Evolutionary conservation across 164 flowering plant species (phyloP).

Genomic region (Vitis cinerea): DNA sequence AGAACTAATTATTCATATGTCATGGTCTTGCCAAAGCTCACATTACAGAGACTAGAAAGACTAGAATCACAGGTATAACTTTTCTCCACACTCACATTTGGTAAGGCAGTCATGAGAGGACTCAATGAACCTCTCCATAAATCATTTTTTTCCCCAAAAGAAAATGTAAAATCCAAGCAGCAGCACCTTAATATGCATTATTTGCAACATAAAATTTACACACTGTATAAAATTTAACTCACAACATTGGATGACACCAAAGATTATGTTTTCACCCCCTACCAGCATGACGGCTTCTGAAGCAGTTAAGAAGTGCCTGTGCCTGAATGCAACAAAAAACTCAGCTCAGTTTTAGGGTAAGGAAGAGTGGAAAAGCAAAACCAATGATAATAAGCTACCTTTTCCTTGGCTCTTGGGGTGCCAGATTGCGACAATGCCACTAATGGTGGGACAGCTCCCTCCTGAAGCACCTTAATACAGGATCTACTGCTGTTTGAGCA

Average conservation of each 20-base stretch:
- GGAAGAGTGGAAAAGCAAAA: background rate
- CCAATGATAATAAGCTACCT: conserved; percentile 38
- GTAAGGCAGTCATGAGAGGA: conserved; percentile 7
- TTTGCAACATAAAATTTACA: conserved; percentile 36
- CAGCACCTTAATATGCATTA: conserved; percentile 21
- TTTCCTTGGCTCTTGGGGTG: conserved; percentile 90
- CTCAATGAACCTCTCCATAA: conserved; percentile 13
- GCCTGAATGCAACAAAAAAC: conserved; percentile 51
- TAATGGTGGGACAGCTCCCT: conserved; percentile 94
- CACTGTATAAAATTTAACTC: conserved; percentile 17
- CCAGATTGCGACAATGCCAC: conserved; percentile 90
- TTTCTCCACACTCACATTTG: conserved; percentile 17
- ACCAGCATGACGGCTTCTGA: conserved; percentile 71
- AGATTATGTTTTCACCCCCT: conserved; percentile 43
- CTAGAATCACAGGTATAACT: conserved; percentile 12
- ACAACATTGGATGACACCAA: conserved; percentile 10
- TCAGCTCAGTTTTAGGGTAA: background rate
- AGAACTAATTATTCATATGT: background rate
- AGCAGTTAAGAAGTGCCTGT: conserved; percentile 69
- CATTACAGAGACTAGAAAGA: background rate
- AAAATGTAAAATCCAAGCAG: conserved; percentile 14
- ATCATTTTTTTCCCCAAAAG: conserved; percentile 3
- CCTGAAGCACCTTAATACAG: conserved; percentile 82
- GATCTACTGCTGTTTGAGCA: conserved; percentile 66
- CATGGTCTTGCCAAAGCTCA: conserved; percentile 3